A percentile compares a stretch with the other conserved stretches of the same genome.
Conservation (phyloP, 345 rosid species). For the Erucastrum elatum region DNA sequence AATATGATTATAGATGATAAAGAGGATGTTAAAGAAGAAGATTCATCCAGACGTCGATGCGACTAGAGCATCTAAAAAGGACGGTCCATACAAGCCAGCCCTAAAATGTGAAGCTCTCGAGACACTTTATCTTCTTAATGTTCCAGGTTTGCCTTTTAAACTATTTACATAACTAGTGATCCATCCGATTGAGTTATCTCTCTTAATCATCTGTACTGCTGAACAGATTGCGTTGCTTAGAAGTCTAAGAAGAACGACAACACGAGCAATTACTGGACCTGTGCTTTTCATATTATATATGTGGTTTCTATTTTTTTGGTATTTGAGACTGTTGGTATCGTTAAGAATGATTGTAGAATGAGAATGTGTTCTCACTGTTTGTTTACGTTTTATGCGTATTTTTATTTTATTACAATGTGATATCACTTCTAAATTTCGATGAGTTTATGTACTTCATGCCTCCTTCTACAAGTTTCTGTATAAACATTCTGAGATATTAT, state of each 20-base stretch:
- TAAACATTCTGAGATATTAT: background rate
- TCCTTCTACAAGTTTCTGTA: background rate
- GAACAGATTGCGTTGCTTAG: conserved; percentile 30
- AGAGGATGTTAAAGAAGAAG: conserved; percentile 82
- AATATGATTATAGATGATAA: conserved; percentile 57
- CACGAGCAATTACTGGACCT: conserved; percentile 14
- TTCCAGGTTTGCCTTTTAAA: conserved; percentile 39
- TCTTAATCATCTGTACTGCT: background rate
- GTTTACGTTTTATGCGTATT: background rate
- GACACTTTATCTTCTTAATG: conserved; percentile 48
- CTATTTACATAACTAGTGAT: background rate
- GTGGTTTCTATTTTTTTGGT: background rate
- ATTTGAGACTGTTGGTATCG: conserved; percentile 4
- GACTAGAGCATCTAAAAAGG: conserved; percentile 41
- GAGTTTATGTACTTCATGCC: background rate
- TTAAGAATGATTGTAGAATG: conserved; percentile 5
- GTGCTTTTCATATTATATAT: background rate
- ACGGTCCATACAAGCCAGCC: conserved; percentile 38
- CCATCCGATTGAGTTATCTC: background rate
- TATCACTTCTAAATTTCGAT: background rate
- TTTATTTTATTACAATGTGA: background rate
- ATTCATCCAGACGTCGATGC: conserved; percentile 75
- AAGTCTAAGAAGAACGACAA: conserved; percentile 7
- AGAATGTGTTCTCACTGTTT: background rate
- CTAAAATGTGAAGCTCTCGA: conserved; percentile 42